phyloP scores from a whole-genome alignment of 208 protist genomes.

The Trypanosoma avium region DNA sequence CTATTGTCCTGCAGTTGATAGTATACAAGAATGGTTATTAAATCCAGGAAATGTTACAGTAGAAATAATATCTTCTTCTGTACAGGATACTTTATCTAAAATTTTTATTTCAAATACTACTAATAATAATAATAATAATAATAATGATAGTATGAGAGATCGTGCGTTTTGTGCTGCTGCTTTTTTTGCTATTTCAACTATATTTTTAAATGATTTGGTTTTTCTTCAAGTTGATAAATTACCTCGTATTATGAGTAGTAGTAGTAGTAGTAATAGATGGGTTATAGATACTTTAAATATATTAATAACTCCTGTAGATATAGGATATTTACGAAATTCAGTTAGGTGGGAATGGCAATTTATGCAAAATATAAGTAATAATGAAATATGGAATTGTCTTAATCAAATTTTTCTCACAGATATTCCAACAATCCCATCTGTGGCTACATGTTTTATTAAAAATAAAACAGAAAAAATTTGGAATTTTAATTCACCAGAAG shows the following conservation, averaged over 20 bases:
- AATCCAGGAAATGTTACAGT: neutral
- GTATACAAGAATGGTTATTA: neutral
- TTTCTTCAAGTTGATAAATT: neutral
- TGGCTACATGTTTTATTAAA: neutral
- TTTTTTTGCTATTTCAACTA: neutral
- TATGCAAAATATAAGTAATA: neutral
- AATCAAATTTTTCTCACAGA: neutral
- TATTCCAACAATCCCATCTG: neutral
- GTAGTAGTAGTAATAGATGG: neutral
- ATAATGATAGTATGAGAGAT: neutral
- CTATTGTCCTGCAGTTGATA: neutral
- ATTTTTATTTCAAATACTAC: neutral
- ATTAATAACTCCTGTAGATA: neutral
- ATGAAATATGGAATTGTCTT: neutral
- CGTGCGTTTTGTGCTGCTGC: neutral
- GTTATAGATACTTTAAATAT: neutral
- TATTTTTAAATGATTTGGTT: constrained; percentile 3
- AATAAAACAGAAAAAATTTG: neutral
- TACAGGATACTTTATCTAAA: neutral
- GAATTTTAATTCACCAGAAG: neutral
- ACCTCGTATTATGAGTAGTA: neutral
- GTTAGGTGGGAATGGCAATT: neutral
- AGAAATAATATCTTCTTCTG: neutral
- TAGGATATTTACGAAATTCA: neutral
- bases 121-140: neutral